Base-by-base conservation (phyloP, 2,329 filamentous ascomycete genomes). In the Zasmidium cellare region DNA sequence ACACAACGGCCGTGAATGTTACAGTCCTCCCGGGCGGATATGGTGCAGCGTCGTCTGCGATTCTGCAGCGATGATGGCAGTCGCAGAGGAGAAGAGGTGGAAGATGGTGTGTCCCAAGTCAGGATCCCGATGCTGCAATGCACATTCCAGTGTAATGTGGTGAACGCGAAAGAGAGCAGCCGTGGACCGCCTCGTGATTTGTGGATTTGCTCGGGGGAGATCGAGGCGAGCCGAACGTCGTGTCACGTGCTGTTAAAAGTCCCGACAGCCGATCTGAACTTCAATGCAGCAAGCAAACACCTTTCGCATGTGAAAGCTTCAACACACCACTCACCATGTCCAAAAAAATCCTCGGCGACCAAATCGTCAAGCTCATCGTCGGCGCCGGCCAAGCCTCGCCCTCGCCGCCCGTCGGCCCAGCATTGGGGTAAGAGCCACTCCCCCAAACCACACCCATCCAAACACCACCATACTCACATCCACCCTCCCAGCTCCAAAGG, bases 281-380 rank as follows among this genome's bases (percentile, higher is more conserved):
- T 5, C 25, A 28, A 11, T 11, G 20, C 3, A 49, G 19, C 45
- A 11, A 20, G 9, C 23, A 16, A 47, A 11, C 45, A 18, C 16
- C 18, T 38, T 45, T 28, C 24, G 25, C 50, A 49, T 58, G 51
- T 58, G 51, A 58, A 24, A 35, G 35, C 46, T 45, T 48, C 55
- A 31, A 18, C 38, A 50, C 31, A 5, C 22, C 46, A 20, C 44
- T 52, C 60, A 65, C 56, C 67, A 84, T 84, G 82, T 78, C 83
- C 51, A 76, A 75, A 64, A 82, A 79, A 71, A 76, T 83, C 56
- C 74, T 77, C 64, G 79, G 76, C 63, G 83, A 96, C 71, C 86
- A 90, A 77, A 87, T 97, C 59, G 92, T 99, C 74, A 99, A 97
- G 81, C 85, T 99, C 76, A 96, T 99, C 67, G 94, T 99, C 61